phyloP scores from a whole-genome alignment of 139 green algal species.

The Ulvella scutata region DNA sequence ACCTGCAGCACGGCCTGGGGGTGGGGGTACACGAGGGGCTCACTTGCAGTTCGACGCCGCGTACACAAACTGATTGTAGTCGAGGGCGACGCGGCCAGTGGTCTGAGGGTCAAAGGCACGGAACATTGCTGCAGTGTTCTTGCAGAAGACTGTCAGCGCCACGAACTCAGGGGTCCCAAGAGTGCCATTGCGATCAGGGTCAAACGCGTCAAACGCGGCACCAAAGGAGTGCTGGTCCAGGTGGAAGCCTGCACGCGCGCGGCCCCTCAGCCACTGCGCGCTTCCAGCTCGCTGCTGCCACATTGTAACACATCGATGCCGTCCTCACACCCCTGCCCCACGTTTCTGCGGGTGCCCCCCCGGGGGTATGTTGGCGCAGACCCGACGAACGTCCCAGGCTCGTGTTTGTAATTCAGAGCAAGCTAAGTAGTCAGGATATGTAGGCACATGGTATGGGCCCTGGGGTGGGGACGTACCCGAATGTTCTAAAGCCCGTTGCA shows the following conservation, averaged over 20 bases:
- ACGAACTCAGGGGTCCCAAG: conserved; percentile 21
- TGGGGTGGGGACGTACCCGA: conserved; percentile 4
- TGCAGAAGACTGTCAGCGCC: conserved; percentile 27
- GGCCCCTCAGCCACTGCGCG: too few species aligned
- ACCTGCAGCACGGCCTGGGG: too few species aligned
- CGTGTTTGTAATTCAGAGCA: too few species aligned
- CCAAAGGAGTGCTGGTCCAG: conserved; percentile 13
- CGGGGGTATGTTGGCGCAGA: too few species aligned
- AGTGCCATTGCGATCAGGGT: conserved; percentile 7
- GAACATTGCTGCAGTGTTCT: conserved; percentile 24
- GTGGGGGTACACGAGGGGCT: too few species aligned
- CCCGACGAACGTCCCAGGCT: too few species aligned
- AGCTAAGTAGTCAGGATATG: neutral
- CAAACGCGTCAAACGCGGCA: conserved; percentile 7
- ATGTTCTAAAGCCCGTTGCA: conserved; percentile 9
- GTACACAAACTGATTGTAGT: conserved; percentile 32
- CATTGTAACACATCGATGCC: too few species aligned
- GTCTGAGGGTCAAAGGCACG: conserved; percentile 24
- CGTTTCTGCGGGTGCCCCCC: too few species aligned
- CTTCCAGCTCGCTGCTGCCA: too few species aligned
- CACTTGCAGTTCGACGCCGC: conserved; percentile 11
- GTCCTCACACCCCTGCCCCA: too few species aligned
- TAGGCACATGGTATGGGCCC: neutral
- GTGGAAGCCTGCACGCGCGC: neutral
- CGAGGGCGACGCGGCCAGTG: conserved; percentile 16